phyloP scores from a whole-genome alignment of 441 rosid genomes.

The Manihot esculenta region DNA sequence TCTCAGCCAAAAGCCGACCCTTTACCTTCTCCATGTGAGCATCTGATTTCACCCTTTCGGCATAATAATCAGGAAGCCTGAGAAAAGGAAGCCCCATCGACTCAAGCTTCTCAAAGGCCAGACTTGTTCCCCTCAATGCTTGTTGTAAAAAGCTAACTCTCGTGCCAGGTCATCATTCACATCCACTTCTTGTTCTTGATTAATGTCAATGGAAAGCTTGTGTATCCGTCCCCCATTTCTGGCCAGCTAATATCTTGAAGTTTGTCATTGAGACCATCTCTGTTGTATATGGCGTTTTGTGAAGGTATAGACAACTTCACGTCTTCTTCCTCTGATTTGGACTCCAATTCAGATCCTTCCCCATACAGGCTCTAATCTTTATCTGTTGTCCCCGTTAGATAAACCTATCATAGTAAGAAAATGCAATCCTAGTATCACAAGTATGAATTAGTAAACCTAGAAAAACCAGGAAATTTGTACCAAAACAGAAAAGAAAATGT shows the following conservation, averaged over 20 bases:
- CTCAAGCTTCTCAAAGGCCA: conserved; percentile 61
- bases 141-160: conserved; percentile 75
- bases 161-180: conserved; percentile 82
- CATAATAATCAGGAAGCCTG: conserved; percentile 79
- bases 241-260: conserved; percentile 86
- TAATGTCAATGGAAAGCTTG: conserved; percentile 58
- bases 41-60: conserved; percentile 87
- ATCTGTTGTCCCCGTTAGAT: conserved; percentile 24
- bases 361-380: conserved; percentile 25
- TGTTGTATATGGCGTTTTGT: conserved; percentile 50
- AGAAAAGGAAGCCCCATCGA: conserved; percentile 63
- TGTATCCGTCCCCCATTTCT: conserved; percentile 63
- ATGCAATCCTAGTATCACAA: not conserved
- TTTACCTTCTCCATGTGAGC: conserved; percentile 83
- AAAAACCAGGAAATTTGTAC: not conserved
- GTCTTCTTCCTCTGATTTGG: conserved; percentile 54
- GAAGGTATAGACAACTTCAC: conserved; percentile 59
- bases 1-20: conserved; percentile 62
- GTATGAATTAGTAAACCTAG: not conserved
- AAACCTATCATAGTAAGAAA: conserved; percentile 21
- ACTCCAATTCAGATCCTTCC: conserved; percentile 50
- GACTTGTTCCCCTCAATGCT: conserved; percentile 68
- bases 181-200: conserved; percentile 67
- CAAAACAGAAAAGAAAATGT: not conserved
- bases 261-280: conserved; percentile 66